Percentiles rank a stretch among this genome's conserved stretches.
phyloP scores from a whole-genome alignment of 2,329 filamentous ascomycete species.

The Chaetomium olivaceum region DNA sequence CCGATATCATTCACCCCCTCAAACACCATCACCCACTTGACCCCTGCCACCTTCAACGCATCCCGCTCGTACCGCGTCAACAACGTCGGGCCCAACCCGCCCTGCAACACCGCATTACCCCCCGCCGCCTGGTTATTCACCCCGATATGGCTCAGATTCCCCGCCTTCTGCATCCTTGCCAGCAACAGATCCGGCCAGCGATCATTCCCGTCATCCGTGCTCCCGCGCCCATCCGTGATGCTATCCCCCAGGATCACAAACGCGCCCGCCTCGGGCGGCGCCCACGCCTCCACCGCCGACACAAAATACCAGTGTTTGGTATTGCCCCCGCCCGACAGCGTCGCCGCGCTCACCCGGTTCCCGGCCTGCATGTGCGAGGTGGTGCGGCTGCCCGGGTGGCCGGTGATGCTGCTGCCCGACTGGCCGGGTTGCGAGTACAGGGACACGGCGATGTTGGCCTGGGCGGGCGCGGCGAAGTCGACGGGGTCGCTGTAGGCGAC shows the following conservation, averaged over 20 bases:
- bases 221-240: slow-evolving; percentile 68
- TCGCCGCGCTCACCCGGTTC: slow-evolving; percentile 52
- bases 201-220: slow-evolving; percentile 60
- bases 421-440: slow-evolving; percentile 61
- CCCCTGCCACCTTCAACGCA: slow-evolving; percentile 57
- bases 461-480: slow-evolving; percentile 53
- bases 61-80: slow-evolving; percentile 64
- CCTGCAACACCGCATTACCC: slow-evolving; percentile 64
- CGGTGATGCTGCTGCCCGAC: slow-evolving; percentile 57
- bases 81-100: slow-evolving; percentile 63
- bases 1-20: slow-evolving; percentile 72
- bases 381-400: slow-evolving; percentile 65
- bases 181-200: slow-evolving; percentile 62
- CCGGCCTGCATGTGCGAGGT: slow-evolving; percentile 61
- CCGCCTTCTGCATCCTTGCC: slow-evolving; percentile 49
- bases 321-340: slow-evolving; percentile 44
- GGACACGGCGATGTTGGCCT: slow-evolving; percentile 57
- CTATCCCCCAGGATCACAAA: slow-evolving; percentile 63
- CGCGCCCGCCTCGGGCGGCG: slow-evolving; percentile 44
- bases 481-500: slow-evolving; percentile 63
- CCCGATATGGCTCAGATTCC: slow-evolving; percentile 50
- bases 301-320: slow-evolving; percentile 58
- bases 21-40: slow-evolving; percentile 64
- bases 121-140: slow-evolving; percentile 67
- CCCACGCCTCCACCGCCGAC: slow-evolving; percentile 59